Evolutionary conservation across 441 rosid genomes (phyloP).

Genomic region (Cnidoscolus chayamansa): DNA sequence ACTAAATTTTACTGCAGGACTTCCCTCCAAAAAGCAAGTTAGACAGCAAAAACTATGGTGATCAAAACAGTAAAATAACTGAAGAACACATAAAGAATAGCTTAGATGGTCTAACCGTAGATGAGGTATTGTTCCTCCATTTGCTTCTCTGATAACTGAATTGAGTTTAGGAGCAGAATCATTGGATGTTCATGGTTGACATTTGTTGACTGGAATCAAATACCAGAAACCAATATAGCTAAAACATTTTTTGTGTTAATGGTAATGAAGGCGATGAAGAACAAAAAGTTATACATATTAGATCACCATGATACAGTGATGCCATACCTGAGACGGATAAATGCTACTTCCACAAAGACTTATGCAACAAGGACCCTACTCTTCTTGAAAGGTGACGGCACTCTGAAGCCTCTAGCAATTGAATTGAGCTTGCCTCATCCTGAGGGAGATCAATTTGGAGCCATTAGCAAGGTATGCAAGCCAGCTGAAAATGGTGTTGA

Average conservation of each 20-base stretch:
- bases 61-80: conserved; percentile 55
- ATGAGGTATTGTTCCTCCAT: conserved; percentile 39
- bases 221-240: too few species aligned
- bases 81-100: conserved; percentile 45
- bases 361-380: conserved; percentile 54
- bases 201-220: neutral
- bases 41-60: conserved; percentile 39
- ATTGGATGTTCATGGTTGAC: neutral
- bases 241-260: too few species aligned
- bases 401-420: conserved; percentile 46
- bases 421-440: conserved; percentile 47
- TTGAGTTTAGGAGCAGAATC: conserved; percentile 6
- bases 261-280: conserved; percentile 37
- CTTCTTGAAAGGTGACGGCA: conserved; percentile 44
- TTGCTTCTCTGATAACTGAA: neutral
- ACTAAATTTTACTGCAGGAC: conserved; percentile 36
- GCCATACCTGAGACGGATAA: conserved; percentile 50
- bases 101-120: conserved; percentile 48
- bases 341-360: conserved; percentile 36
- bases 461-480: conserved; percentile 37
- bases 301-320: conserved; percentile 54
- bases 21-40: conserved; percentile 73
- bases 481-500: conserved; percentile 44
- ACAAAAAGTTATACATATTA: conserved; percentile 43
- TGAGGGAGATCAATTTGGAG: conserved; percentile 39